phyloP scores from a whole-genome alignment of 2,329 filamentous ascomycete species.

The Emericellopsis cladophorae region DNA sequence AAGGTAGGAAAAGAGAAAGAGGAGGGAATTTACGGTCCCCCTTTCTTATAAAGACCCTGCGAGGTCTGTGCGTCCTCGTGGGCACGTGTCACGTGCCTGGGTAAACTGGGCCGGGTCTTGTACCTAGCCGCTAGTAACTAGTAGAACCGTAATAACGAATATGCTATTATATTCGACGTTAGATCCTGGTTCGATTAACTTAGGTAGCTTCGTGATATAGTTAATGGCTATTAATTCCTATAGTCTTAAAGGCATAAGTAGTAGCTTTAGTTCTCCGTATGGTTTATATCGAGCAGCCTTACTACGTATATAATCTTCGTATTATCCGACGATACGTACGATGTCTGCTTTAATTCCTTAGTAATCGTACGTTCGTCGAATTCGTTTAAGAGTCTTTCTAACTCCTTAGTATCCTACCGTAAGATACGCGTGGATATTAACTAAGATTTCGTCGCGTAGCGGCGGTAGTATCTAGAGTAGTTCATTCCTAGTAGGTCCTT shows the following conservation, averaged over 20 bases:
- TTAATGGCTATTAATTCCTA: slow-evolving; percentile 2
- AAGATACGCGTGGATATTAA: slow-evolving; percentile 1
- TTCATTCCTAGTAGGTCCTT: neutral
- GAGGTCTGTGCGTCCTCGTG: too few relatives aligned
- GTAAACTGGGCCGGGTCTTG: too few relatives aligned
- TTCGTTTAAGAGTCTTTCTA: neutral
- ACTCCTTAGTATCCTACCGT: slow-evolving; percentile 1
- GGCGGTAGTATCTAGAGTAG: slow-evolving; percentile 2
- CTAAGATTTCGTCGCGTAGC: slow-evolving; percentile 2
- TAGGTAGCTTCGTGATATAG: slow-evolving; percentile 4
- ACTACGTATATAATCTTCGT: slow-evolving; percentile 3
- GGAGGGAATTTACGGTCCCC: too few relatives aligned
- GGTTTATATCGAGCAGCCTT: slow-evolving; percentile 5
- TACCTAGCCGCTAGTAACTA: too few relatives aligned
- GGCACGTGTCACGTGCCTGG: too few relatives aligned
- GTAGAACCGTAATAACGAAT: too few relatives aligned
- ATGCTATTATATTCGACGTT: too few relatives aligned
- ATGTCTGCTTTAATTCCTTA: slow-evolving; percentile 3
- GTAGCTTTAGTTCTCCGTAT: slow-evolving; percentile 4
- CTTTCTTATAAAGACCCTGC: too few relatives aligned
- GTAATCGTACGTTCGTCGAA: slow-evolving; percentile 1
- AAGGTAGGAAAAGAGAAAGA: too few relatives aligned
- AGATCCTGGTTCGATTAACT: slow-evolving; percentile 2
- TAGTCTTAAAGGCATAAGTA: slow-evolving; percentile 3
- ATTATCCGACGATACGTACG: slow-evolving; percentile 4